phyloP scores from a whole-genome alignment of 768 basidiomycete genomes.

The Tulasnella sp. region DNA sequence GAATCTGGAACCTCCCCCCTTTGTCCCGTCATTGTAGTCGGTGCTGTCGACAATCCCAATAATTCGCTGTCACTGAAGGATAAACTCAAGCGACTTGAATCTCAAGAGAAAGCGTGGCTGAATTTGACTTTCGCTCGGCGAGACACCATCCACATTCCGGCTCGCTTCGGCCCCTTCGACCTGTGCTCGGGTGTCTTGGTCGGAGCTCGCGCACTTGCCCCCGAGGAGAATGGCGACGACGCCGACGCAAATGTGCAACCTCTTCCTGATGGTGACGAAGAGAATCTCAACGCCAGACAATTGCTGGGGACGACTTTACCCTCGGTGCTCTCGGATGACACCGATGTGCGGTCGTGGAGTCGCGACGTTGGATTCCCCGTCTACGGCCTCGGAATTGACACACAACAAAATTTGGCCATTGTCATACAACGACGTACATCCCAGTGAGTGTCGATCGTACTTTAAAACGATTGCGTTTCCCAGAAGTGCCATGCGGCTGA shows the following conservation, averaged over 20 bases:
- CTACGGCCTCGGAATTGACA: conserved; percentile 25
- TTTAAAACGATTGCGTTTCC: not conserved
- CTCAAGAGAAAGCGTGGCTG: conserved; percentile 25
- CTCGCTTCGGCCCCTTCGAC: conserved; percentile 24
- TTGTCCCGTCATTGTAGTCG: conserved; percentile 16
- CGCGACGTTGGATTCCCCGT: conserved; percentile 27
- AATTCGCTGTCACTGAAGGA: conserved; percentile 1
- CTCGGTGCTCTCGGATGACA: conserved; percentile 20
- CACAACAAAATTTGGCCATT: conserved; percentile 26
- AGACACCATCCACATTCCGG: conserved; percentile 26
- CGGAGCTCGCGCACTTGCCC: conserved; percentile 17
- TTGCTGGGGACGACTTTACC: conserved; percentile 20
- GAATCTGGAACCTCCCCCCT: not conserved
- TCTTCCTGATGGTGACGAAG: conserved; percentile 14
- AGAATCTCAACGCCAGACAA: conserved; percentile 21
- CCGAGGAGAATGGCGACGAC: not conserved
- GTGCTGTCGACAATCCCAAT: conserved; percentile 18
- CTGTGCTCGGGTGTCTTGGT: conserved; percentile 24
- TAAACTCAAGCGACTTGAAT: conserved; percentile 18
- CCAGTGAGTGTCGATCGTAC: not conserved
- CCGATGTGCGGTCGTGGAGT: conserved; percentile 26
- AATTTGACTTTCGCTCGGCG: conserved; percentile 21
- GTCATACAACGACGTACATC: conserved; percentile 19
- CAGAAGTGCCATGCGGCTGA: conserved; percentile 13
- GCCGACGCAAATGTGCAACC: not conserved